Evolutionary conservation across 2,329 filamentous ascomycete genomes (phyloP).

Genomic region (Epichloe aotearoae): DNA sequence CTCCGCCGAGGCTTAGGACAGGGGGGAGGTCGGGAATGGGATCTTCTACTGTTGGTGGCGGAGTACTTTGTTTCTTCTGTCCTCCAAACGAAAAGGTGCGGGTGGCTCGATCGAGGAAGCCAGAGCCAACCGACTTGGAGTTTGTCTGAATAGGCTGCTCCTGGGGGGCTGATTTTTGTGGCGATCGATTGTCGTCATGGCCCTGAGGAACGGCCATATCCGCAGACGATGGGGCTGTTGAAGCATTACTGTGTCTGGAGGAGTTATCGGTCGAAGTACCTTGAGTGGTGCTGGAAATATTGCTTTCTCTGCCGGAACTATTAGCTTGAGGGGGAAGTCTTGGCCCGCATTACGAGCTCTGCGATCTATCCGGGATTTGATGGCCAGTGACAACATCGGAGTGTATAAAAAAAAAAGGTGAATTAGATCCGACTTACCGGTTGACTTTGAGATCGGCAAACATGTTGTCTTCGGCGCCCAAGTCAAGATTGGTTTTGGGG

Average conservation of each 20-base stretch:
- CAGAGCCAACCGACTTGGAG: conserved; percentile 34
- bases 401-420: not conserved
- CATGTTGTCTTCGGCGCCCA: conserved; percentile 43
- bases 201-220: conserved; percentile 19
- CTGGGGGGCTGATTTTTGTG: conserved; percentile 24
- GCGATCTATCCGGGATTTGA: conserved; percentile 4
- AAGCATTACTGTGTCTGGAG: conserved; percentile 48
- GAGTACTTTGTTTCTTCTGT: conserved; percentile 33
- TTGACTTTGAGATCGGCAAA: conserved; percentile 42
- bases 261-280: conserved; percentile 46
- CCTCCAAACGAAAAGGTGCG: conserved; percentile 48
- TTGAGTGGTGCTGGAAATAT: conserved; percentile 48
- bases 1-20: conserved; percentile 21
- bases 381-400: not conserved
- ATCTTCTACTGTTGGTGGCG: conserved; percentile 17
- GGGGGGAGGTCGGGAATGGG: conserved; percentile 24
- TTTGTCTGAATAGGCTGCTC: conserved; percentile 25
- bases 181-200: conserved; percentile 16
- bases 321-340: conserved; percentile 15
- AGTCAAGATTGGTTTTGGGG: conserved; percentile 25
- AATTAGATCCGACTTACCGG: conserved; percentile 31
- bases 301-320: conserved; percentile 37
- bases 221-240: conserved; percentile 47
- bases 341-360: not conserved
- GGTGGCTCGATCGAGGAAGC: conserved; percentile 42